Conservation (phyloP, 2,329 filamentous ascomycete genomes). For the Alternaria longipes region DNA sequence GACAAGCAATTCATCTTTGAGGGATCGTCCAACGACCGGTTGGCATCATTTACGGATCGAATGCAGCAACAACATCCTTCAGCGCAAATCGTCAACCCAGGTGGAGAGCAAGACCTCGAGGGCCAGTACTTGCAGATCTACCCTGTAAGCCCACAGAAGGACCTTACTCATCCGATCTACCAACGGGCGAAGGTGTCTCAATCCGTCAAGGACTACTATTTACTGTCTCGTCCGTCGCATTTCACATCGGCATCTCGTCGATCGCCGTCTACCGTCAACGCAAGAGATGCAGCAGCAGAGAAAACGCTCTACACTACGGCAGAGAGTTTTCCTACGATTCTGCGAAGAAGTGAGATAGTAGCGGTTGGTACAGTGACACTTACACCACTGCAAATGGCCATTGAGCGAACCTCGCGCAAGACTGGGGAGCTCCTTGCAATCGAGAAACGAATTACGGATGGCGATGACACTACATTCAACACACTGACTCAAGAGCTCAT, state of each 20-base stretch:
- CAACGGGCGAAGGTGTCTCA: slow-evolving; percentile 86
- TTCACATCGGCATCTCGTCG: slow-evolving; percentile 82
- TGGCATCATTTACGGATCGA: slow-evolving; percentile 84
- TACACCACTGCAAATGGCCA: slow-evolving; percentile 81
- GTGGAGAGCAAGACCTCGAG: slow-evolving; percentile 80
- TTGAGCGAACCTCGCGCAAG: slow-evolving; percentile 90
- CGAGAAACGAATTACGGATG: slow-evolving; percentile 77
- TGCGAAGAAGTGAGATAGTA: slow-evolving; percentile 86
- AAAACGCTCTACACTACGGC: slow-evolving; percentile 85
- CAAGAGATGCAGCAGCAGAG: slow-evolving; percentile 79
- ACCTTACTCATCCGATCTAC: slow-evolving; percentile 83
- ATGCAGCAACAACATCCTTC: slow-evolving; percentile 91
- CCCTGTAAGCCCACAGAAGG: slow-evolving; percentile 81
- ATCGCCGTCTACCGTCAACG: slow-evolving; percentile 70
- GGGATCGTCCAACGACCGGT: slow-evolving; percentile 77
- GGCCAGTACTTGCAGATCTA: slow-evolving; percentile 90
- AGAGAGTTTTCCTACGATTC: slow-evolving; percentile 89
- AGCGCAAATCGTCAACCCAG: slow-evolving; percentile 78
- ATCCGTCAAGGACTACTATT: slow-evolving; percentile 83
- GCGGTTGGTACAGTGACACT: slow-evolving; percentile 72
- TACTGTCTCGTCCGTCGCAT: slow-evolving; percentile 77
- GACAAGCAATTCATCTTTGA: slow-evolving; percentile 96
- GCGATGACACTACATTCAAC: slow-evolving; percentile 74
- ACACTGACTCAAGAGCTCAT: slow-evolving; percentile 78
- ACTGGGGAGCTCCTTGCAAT: slow-evolving; percentile 82